Conservation (phyloP, 2,329 filamentous ascomycete species). For the Botryotinia globosa region DNA sequence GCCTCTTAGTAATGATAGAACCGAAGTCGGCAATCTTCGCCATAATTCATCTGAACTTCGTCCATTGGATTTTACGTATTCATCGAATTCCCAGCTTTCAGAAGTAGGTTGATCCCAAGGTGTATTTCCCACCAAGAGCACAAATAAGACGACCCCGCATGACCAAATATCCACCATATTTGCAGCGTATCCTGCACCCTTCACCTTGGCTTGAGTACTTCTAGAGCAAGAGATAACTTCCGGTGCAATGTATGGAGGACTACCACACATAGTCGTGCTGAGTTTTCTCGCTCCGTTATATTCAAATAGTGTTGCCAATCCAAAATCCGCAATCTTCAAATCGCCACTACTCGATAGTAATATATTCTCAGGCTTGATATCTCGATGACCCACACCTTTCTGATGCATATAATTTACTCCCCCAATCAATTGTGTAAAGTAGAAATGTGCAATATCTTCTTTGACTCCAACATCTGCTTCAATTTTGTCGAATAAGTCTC, state of each 20-base stretch:
- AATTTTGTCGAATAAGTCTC: slow-evolving; percentile 98
- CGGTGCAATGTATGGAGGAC: slow-evolving; percentile 94
- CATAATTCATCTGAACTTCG: slow-evolving; percentile 82
- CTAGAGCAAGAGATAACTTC: slow-evolving; percentile 66
- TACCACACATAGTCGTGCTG: slow-evolving; percentile 88
- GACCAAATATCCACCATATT: slow-evolving; percentile 95
- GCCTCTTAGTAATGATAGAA: slow-evolving; percentile 79
- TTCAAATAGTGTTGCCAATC: slow-evolving; percentile 88
- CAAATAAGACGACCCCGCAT: slow-evolving; percentile 95
- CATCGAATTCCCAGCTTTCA: slow-evolving; percentile 84
- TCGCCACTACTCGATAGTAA: slow-evolving; percentile 80
- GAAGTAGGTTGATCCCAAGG: slow-evolving; percentile 93
- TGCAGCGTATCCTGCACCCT: slow-evolving; percentile 63
- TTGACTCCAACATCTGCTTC: slow-evolving; percentile 95
- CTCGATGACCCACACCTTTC: slow-evolving; percentile 89
- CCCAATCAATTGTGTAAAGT: slow-evolving; percentile 87
- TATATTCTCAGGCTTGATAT: slow-evolving; percentile 94
- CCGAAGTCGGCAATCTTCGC: slow-evolving; percentile 70
- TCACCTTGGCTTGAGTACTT: slow-evolving; percentile 49
- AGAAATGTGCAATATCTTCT: slow-evolving; percentile 92
- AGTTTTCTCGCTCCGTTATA: slow-evolving; percentile 80
- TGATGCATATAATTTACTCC: slow-evolving; percentile 95
- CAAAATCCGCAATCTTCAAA: slow-evolving; percentile 95
- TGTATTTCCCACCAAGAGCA: slow-evolving; percentile 91
- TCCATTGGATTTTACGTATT: slow-evolving; percentile 79